Conservation (phyloP, 2,329 filamentous ascomycete genomes). For the Aureobasidium sp. region DNA sequence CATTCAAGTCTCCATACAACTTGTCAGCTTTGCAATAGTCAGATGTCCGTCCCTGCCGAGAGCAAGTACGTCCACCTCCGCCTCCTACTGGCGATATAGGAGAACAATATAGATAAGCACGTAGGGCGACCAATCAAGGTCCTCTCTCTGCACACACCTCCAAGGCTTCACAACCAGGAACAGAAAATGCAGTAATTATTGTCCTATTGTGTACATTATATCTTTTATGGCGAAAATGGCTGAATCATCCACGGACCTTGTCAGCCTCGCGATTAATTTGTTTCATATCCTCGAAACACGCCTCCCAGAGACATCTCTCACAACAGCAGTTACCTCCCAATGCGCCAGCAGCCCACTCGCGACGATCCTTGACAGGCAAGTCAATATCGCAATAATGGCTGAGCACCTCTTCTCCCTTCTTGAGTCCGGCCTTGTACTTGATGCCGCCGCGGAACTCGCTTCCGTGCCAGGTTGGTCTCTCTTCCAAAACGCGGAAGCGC, state of each 20-base stretch:
- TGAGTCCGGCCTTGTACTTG: slow-evolving; percentile 52
- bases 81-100: neutral
- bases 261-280: slow-evolving; percentile 11
- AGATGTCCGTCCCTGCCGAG: neutral
- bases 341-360: slow-evolving; percentile 83
- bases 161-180: neutral
- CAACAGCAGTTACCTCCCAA: slow-evolving; percentile 88
- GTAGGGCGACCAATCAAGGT: neutral
- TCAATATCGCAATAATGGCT: slow-evolving; percentile 92
- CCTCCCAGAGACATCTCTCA: slow-evolving; percentile 70
- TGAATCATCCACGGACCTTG: neutral
- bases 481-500: slow-evolving; percentile 58
- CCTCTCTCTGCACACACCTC: neutral
- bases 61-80: neutral
- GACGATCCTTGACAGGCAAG: slow-evolving; percentile 67
- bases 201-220: neutral
- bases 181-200: neutral
- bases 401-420: slow-evolving; percentile 73
- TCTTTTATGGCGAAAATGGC: neutral
- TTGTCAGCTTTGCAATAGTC: neutral
- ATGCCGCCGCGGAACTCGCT: slow-evolving; percentile 24
- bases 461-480: slow-evolving; percentile 47
- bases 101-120: neutral
- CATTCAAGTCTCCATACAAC: too few relatives aligned
- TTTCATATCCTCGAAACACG: slow-evolving; percentile 14